Evolutionary conservation across 495 filamentous ascomycete species (phyloP), one percentile per base, ranked within the genome.

Genomic region (Daldinia childiae): DNA sequence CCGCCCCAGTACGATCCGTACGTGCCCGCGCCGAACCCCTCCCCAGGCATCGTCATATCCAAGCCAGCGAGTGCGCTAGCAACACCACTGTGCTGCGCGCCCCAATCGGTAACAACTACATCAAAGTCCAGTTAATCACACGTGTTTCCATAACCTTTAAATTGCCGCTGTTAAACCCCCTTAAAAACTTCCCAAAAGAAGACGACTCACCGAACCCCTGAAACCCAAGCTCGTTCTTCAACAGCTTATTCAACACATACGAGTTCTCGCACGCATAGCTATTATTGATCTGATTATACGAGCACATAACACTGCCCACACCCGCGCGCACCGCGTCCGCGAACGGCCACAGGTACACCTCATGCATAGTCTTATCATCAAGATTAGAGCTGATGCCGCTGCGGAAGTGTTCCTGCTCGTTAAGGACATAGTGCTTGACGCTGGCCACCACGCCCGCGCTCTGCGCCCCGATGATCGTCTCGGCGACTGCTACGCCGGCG

Each of bases 11-110:
- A 87, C n/a, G 89, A 78, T 0, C 90, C 90, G 69, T 92, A 85
- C n/a, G 80, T 81, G 88, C 64, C 66, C 5, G 90, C 48, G 14
- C 62, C 70, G 38, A 66, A 66, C 70, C 30, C 92, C 77, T 97
- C 93, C 15, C 94, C 94, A 0, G 94, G 94, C 94, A 97, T 97
- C n/a, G 87, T 90, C 92, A 97, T 93, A 74, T 97, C 94, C 32
- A 98, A 82, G 1, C 94, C 94, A 19, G 91, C 88, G 19, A 97
- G 79, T 5, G 93, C 91, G 70, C 90, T 92, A 6, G 85, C 87
- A 0, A 96, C 88, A n/a, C 91, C 91, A 34, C 88, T 90, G 58
- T 93, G 87, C 71, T 97, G 93, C 9, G 93, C 94, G 12, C 94
- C 87, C 94, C 94, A 98, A 77, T 98, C 94, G 1, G 88, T 90